Evolutionary conservation across 768 basidiomycete genomes (phyloP).

Genomic region (Calocera viscosa): DNA sequence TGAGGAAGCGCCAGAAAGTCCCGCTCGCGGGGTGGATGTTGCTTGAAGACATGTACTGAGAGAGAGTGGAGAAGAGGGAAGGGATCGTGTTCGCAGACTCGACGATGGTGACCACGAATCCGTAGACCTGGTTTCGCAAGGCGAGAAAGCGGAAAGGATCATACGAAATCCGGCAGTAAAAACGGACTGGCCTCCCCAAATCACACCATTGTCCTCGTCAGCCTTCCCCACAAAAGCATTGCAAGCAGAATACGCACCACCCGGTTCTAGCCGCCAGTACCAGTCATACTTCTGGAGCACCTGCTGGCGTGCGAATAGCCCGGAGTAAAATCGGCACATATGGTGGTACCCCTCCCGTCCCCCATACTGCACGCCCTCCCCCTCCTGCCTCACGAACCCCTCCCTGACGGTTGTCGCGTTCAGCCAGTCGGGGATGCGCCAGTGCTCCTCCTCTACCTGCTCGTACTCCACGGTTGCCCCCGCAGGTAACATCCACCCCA

Average conservation of each 20-base stretch:
- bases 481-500: neutral
- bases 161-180: constrained; percentile 15
- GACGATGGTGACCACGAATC: constrained; percentile 16
- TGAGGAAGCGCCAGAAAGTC: constrained; percentile 13
- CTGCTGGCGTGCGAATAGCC: constrained; percentile 38
- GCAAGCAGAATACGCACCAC: neutral
- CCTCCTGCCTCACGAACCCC: constrained; percentile 12
- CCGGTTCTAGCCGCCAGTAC: constrained; percentile 76
- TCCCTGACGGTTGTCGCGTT: neutral
- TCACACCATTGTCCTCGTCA: neutral
- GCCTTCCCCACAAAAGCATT: no score
- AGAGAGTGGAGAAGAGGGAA: constrained; percentile 2
- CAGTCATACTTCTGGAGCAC: constrained; percentile 64
- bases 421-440: constrained; percentile 13
- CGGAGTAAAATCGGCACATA: constrained; percentile 15
- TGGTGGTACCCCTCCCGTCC: constrained; percentile 18
- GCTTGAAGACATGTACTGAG: neutral
- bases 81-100: constrained; percentile 15
- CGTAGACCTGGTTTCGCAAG: constrained; percentile 13
- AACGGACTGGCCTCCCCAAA: constrained; percentile 7
- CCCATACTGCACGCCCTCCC: constrained; percentile 13
- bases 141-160: constrained; percentile 17
- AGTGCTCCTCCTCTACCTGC: constrained; percentile 7
- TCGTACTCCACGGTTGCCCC: constrained; percentile 9
- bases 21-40: neutral